Conservation (phyloP, 768 basidiomycete genomes). For the Agaricus subrufescens region DNA sequence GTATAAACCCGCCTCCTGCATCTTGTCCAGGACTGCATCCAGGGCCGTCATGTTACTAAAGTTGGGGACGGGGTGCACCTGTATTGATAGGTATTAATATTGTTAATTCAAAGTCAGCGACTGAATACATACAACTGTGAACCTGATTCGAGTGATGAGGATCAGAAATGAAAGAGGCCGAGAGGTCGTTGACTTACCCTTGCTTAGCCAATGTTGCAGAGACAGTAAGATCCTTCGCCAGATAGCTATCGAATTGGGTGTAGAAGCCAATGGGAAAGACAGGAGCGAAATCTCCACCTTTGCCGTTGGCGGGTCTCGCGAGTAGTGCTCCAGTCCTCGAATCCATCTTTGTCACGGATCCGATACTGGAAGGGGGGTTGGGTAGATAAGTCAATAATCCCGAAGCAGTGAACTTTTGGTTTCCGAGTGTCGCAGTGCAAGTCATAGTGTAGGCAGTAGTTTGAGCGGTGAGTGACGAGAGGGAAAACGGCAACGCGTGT, state of each 20-base stretch:
- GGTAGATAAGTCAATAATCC: slow-evolving; percentile 47
- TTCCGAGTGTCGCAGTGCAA: slow-evolving; percentile 31
- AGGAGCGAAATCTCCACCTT: slow-evolving; percentile 43
- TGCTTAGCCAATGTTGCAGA: slow-evolving; percentile 49
- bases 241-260: slow-evolving; percentile 50
- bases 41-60: slow-evolving; percentile 58
- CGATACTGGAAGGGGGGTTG: slow-evolving; percentile 37
- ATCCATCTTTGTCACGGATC: slow-evolving; percentile 62
- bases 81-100: not conserved
- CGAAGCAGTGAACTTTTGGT: slow-evolving; percentile 40
- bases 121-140: slow-evolving; percentile 33
- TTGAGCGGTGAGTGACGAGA: slow-evolving; percentile 40
- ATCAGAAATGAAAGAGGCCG: not conserved
- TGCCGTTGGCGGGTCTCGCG: slow-evolving; percentile 47
- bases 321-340: slow-evolving; percentile 52
- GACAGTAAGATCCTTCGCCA: slow-evolving; percentile 48
- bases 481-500: slow-evolving; percentile 43
- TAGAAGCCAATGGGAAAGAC: slow-evolving; percentile 78
- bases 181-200: slow-evolving; percentile 36
- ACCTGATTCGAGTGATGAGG: slow-evolving; percentile 16
- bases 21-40: slow-evolving; percentile 55
- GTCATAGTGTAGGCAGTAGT: slow-evolving; percentile 30
- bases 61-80: slow-evolving; percentile 69
- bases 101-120: not conserved
- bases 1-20: slow-evolving; percentile 66